Evolutionary conservation across 352 stramenopile species (phyloP), one percentile per base, ranked within the genome.

Genomic region (Pilasporangium apinafurcum): DNA sequence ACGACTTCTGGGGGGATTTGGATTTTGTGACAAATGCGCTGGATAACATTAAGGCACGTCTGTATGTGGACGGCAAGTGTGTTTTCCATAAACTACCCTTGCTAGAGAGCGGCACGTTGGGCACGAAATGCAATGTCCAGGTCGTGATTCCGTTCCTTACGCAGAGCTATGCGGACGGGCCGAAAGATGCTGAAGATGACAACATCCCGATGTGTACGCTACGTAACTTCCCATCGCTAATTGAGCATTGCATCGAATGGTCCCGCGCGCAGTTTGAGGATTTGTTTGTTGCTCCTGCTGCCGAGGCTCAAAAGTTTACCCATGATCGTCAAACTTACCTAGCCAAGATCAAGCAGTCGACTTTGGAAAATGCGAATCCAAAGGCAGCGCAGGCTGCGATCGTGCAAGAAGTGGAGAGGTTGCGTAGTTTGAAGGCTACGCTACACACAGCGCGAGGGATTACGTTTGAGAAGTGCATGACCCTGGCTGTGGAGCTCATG

Each of bases 221-320:
- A 32, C 98, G 98, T 56, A 99, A 99, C 78, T 99, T 99, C 56
- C 97, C 96, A 22, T 91, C 78, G n/a, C 56, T 92, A 6, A 92
- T 90, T 42, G 81, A 92, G 33, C 97, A 99, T 76, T 99, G 95
- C 59, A 98, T 99, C 53, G 96, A 99, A 35, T 99, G 96, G 96
- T 94, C 94, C n/a, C 77, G 81, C 14, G 81, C 81, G 17, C 81
- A 92, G 56, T 92, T 92, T 53, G 78, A 90, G 57, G 81, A 92
- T 34, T 28, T 86, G 16, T 92, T 92, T 40, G 78, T 95, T 21
- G 81, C 82, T 12, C 82, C 83, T 8, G 76, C 80, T 18, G 66
- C 71, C 5, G 83, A 95, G 20, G 77, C 79, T 5, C 89, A 95
- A 43, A 95, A 95, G 46, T 96, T 95, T 41, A 57, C 83, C 7